Evolutionary conservation across 805 yeast genomes (phyloP), one percentile per base, ranked within the genome.

Genomic region (Candida pini): DNA sequence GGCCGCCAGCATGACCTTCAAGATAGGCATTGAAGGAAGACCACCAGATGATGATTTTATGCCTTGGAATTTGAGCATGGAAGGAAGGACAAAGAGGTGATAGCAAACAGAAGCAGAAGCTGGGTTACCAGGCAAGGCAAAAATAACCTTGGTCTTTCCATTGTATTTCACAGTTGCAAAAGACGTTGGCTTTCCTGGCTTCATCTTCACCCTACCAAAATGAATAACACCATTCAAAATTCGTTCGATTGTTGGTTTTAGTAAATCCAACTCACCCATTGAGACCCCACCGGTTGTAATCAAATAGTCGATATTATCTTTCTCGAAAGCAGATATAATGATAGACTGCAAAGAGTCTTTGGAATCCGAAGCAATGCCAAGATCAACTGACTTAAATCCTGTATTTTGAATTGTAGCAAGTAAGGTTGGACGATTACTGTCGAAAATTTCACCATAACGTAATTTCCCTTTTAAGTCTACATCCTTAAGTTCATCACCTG

Each of bases 161-260:
- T 40, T 36, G 9, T 25, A 6, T 10, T 38, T 44, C 0, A 73
- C 70, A 0, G 76, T 69, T 0, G 77, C 78, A 57, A 71, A 73
- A 1, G 79, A 73, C 2, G 76, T 68, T 3, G 79, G 79, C 41
- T 73, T 73, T 0, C 79, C 79, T 1, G 79, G 79, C 43, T 73
- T 73, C 76, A 73, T 73, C n/a, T 64, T 63, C 6, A 73, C 76
- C 27, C 78, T 51, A 5, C 79, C 79, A 47, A 73, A 73, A 39
- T 70, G 74, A 24, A 73, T 67, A 1, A 39, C 45, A 1, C 76
- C 78, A 0, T 56, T 53, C 13, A 73, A 42, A 9, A 39, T 40
- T 23, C 63, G 47, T 38, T 69, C 71, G 17, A 73, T 67, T 0
- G 66, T 58, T 0, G 78, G 77, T 36, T 73, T 73, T 26, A 73